These are phyloP conservation scores for Filosporella fistucella DNA, from an alignment of 495 filamentous ascomycete species.

Conservation along the genomic window DNA sequence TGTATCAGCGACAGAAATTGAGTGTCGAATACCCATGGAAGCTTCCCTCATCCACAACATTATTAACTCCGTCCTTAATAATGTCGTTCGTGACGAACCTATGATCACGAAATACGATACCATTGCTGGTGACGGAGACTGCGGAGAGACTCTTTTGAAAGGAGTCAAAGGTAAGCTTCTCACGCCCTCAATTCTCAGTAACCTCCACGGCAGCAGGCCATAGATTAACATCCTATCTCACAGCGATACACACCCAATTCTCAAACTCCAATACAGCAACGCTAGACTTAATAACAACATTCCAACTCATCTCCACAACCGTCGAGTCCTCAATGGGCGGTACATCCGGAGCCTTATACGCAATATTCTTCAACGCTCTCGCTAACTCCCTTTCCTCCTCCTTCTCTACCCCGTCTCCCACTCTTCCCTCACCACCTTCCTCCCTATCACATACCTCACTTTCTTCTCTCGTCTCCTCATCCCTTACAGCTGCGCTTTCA, in stretches of 20 bases:
- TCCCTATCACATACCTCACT: background rate
- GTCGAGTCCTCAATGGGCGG: conserved; percentile 88
- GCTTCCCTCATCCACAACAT: too few relatives aligned
- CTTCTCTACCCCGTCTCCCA: background rate
- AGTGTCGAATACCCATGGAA: too few relatives aligned
- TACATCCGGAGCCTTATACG: conserved; percentile 88
- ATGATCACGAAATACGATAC: conserved; percentile 68
- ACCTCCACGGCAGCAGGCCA: too few relatives aligned
- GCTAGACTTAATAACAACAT: background rate
- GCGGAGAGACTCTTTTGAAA: conserved; percentile 63
- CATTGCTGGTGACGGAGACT: conserved; percentile 74
- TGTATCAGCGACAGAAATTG: too few relatives aligned
- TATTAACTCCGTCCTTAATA: too few relatives aligned
- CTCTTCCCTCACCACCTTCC: background rate
- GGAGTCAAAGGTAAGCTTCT: conserved; percentile 70
- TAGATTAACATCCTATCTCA: too few relatives aligned
- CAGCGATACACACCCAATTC: too few relatives aligned
- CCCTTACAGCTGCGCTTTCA: conserved; percentile 62
- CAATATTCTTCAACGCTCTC: conserved; percentile 89
- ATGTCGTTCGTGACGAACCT: conserved; percentile 56
- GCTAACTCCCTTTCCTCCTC: conserved; percentile 37
- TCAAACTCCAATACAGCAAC: background rate
- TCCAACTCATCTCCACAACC: conserved; percentile 22
- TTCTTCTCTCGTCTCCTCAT: conserved; percentile 15
- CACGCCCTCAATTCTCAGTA: too few relatives aligned